These are phyloP conservation scores for Triadica sebifera DNA, from an alignment of 345 rosid genomes.

Conservation along the genomic window DNA sequence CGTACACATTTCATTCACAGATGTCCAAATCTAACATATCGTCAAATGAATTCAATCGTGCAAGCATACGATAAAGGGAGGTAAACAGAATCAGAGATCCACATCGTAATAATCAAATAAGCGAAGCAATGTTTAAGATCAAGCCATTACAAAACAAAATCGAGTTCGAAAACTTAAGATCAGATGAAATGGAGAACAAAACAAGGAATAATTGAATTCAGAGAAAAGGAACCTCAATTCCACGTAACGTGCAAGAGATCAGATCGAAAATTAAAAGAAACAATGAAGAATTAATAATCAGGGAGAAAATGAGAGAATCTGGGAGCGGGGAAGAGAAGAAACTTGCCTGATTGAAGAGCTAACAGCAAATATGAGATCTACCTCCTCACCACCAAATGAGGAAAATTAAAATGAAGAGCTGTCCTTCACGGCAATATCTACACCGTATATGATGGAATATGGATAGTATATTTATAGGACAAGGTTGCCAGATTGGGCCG, in stretches of 20 bases:
- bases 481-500: background rate
- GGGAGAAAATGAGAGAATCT: background rate
- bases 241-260: background rate
- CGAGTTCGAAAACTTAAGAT: constrained; percentile 2
- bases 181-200: constrained; percentile 4
- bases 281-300: background rate
- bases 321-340: background rate
- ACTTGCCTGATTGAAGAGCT: constrained; percentile 3
- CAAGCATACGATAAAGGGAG: background rate
- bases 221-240: background rate
- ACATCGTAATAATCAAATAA: background rate
- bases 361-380: background rate
- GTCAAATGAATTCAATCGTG: background rate
- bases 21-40: constrained; percentile 7
- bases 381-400: background rate
- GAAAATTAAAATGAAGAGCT: constrained; percentile 8
- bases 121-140: background rate
- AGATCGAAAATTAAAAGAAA: background rate
- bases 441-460: background rate
- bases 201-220: background rate
- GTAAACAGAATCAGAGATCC: background rate
- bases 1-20: background rate
- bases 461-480: constrained; percentile 24
- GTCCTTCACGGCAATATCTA: constrained; percentile 8
- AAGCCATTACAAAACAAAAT: background rate